Conservation (phyloP, 2,329 filamentous ascomycete species). For the Fusarium agapanthi region DNA sequence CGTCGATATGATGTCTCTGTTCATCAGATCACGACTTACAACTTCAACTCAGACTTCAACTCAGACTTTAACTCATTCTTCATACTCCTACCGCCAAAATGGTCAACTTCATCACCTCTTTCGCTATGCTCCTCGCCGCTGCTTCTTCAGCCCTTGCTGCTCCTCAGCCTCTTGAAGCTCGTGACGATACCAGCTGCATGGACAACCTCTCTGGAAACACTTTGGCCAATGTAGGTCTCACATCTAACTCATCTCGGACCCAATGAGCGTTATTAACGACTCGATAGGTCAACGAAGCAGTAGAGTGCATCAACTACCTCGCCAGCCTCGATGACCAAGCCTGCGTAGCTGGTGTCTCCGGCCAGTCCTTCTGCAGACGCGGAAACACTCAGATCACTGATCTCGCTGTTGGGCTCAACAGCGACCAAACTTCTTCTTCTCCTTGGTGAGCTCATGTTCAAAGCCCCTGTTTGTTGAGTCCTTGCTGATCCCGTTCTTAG, state of each 20-base stretch:
- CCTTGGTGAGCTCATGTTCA: neutral
- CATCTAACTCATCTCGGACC: too few species aligned
- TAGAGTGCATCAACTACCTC: conserved; percentile 14
- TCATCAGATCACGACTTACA: neutral
- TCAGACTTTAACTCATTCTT: neutral
- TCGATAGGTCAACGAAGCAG: conserved; percentile 21
- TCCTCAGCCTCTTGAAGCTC: neutral
- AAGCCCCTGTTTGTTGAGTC: fast-evolving
- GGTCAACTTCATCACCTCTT: conserved; percentile 8
- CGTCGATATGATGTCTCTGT: neutral
- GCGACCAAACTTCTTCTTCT: neutral
- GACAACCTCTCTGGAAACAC: neutral
- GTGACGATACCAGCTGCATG: neutral
- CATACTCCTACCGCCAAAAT: neutral
- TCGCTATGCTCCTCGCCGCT: neutral
- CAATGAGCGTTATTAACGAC: too few species aligned
- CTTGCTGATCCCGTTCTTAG: neutral
- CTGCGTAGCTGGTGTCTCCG: neutral
- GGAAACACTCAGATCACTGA: conserved; percentile 25
- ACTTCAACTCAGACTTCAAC: neutral
- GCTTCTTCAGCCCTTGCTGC: neutral
- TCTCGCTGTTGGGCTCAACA: neutral
- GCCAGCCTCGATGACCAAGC: conserved; percentile 10
- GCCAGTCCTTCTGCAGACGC: conserved; percentile 8
- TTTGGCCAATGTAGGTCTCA: neutral